Conservation (phyloP, 164 flowering plant genomes). For the Santalum album region DNA sequence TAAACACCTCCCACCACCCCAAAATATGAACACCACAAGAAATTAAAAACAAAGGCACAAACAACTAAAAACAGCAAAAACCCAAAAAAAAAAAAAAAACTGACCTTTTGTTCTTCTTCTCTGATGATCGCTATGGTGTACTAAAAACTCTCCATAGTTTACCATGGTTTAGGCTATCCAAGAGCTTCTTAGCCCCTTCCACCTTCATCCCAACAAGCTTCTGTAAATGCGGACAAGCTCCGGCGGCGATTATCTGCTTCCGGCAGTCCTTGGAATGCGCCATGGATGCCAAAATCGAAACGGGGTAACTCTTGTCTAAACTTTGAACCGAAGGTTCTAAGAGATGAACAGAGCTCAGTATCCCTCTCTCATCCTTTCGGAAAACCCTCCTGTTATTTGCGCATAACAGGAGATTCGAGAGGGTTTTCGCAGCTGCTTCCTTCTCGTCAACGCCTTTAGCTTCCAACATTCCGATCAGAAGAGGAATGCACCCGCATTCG, state of each 20-base stretch:
- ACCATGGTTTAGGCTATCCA: conserved; percentile 50
- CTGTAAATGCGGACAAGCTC: conserved; percentile 55
- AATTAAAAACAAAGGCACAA: too few species aligned
- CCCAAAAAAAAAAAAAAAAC: too few species aligned
- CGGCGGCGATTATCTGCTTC: conserved; percentile 66
- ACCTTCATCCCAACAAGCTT: conserved; percentile 69
- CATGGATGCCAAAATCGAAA: conserved; percentile 40
- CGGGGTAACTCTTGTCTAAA: conserved; percentile 59
- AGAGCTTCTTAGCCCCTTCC: conserved; percentile 74
- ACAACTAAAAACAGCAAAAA: too few species aligned
- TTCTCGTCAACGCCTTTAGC: conserved; percentile 71
- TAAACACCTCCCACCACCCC: too few species aligned
- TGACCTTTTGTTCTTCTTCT: background rate
- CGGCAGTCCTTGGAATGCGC: conserved; percentile 54
- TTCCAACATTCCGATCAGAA: conserved; percentile 63
- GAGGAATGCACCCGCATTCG: conserved; percentile 51
- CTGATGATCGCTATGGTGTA: conserved; percentile 27
- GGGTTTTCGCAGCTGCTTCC: conserved; percentile 59
- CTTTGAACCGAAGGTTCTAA: conserved; percentile 52
- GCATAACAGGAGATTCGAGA: conserved; percentile 41
- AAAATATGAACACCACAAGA: too few species aligned
- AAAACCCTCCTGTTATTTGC: conserved; percentile 49
- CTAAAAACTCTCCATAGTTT: conserved; percentile 80
- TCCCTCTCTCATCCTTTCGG: conserved; percentile 63
- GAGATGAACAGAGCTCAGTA: conserved; percentile 49